Percentiles rank a stretch among this genome's conserved stretches.
Evolutionary conservation across 352 stramenopile species (phyloP).

Genomic region (Pythium insidiosum): DNA sequence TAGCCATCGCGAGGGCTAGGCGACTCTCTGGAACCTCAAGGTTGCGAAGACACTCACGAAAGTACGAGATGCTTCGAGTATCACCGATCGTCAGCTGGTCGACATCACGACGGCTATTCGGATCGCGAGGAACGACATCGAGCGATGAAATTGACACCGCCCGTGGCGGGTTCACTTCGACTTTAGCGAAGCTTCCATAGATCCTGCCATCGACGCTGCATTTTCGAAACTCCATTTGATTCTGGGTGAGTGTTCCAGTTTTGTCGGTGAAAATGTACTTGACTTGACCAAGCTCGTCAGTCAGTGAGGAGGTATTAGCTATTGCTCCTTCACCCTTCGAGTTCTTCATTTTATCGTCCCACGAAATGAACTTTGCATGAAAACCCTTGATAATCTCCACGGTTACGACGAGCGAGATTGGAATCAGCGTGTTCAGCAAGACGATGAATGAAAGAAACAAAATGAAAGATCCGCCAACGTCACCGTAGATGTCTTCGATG

Average conservation of each 20-base stretch:
- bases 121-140: conserved; percentile 4
- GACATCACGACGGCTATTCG: conserved; percentile 13
- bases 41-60: conserved; percentile 40
- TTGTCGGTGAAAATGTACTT: conserved; percentile 93
- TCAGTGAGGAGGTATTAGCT: conserved; percentile 87
- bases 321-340: conserved; percentile 48
- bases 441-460: conserved; percentile 89
- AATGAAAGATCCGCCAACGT: conserved; percentile 23
- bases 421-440: conserved; percentile 90
- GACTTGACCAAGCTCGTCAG: conserved; percentile 90
- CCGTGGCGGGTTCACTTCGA: conserved; percentile 3
- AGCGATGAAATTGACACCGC: conserved; percentile 28
- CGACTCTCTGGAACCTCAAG: conserved; percentile 43
- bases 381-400: conserved; percentile 71
- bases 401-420: conserved; percentile 90
- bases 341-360: conserved; percentile 59
- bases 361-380: conserved; percentile 74
- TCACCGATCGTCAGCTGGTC: conserved; percentile 2
- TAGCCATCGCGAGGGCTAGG: conserved; percentile 64
- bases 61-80: conserved; percentile 23
- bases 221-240: conserved; percentile 95
- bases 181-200: conserved; percentile 54
- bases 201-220: conserved; percentile 87
- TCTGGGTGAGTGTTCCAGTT: conserved; percentile 92
- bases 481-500: neutral